A percentile compares a stretch with the other conserved stretches of the same genome.
These are phyloP conservation scores for Coprinopsis strossmayeri DNA, from an alignment of 768 basidiomycete species.

Conservation along the genomic window DNA sequence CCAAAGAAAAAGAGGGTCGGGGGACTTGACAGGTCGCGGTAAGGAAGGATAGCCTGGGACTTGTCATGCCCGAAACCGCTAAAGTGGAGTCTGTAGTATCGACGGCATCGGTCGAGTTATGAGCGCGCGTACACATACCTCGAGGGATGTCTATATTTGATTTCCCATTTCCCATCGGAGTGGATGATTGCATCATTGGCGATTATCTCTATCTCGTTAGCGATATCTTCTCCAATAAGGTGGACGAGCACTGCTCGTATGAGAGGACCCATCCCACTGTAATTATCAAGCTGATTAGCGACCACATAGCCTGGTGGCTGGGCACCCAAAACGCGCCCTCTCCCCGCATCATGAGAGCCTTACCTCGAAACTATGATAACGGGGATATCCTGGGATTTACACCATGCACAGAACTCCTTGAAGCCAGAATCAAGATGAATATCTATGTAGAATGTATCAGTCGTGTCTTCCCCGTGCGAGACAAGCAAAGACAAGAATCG, in stretches of 20 bases:
- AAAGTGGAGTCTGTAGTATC: neutral
- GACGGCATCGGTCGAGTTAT: neutral
- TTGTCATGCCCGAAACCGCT: slow-evolving; percentile 96
- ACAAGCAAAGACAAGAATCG: no score
- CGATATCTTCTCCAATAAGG: slow-evolving; percentile 67
- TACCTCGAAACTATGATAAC: slow-evolving; percentile 92
- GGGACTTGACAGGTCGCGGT: slow-evolving; percentile 58
- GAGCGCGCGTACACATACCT: slow-evolving; percentile 38
- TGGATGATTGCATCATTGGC: slow-evolving; percentile 80
- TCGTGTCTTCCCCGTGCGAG: neutral
- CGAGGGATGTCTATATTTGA: slow-evolving; percentile 84
- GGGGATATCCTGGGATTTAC: slow-evolving; percentile 73
- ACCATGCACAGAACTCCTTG: slow-evolving; percentile 81
- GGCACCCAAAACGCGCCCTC: no score
- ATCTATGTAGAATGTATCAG: slow-evolving; percentile 36
- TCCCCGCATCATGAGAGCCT: no score
- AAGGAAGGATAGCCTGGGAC: slow-evolving; percentile 89
- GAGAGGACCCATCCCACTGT: slow-evolving; percentile 87
- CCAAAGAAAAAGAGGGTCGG: slow-evolving; percentile 96
- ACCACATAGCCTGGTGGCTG: neutral
- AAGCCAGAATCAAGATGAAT: slow-evolving; percentile 87
- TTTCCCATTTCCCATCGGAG: slow-evolving; percentile 67
- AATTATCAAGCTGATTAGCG: neutral
- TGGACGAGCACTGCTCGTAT: slow-evolving; percentile 88
- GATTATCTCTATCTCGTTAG: slow-evolving; percentile 80